Conservation (phyloP, 495 filamentous ascomycete species). For the Emericellopsis terricola region DNA sequence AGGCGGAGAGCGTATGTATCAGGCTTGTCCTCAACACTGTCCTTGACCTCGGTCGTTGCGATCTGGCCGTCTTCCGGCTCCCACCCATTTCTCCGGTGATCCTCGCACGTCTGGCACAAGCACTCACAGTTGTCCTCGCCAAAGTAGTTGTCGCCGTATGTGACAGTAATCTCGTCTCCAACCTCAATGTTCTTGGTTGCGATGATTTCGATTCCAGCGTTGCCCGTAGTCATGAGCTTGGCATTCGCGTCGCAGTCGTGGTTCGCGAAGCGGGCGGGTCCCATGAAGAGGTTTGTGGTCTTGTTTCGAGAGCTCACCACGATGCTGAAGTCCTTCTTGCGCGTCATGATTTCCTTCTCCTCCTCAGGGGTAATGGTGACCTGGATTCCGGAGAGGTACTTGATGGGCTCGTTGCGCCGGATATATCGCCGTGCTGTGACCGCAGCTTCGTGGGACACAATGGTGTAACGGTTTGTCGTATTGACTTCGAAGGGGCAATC, state of each 20-base stretch:
- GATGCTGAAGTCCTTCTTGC: slow-evolving; percentile 85
- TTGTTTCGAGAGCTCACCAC: slow-evolving; percentile 86
- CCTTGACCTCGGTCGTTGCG: slow-evolving; percentile 22
- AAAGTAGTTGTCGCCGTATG: slow-evolving; percentile 92
- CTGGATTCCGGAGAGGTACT: slow-evolving; percentile 75
- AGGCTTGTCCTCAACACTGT: slow-evolving; percentile 22
- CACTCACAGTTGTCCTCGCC: slow-evolving; percentile 91
- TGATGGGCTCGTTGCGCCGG: slow-evolving; percentile 66
- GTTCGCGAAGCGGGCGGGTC: slow-evolving; percentile 89
- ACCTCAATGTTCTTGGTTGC: slow-evolving; percentile 61
- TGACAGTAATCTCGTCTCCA: slow-evolving; percentile 91
- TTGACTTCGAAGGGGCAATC: slow-evolving; percentile 89
- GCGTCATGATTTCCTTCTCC: slow-evolving; percentile 58
- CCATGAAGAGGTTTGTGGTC: slow-evolving; percentile 74
- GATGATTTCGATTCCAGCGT: slow-evolving; percentile 75
- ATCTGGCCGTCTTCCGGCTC: slow-evolving; percentile 18
- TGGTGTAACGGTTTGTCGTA: slow-evolving; percentile 92
- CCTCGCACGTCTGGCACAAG: slow-evolving; percentile 76
- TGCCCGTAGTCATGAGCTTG: slow-evolving; percentile 58
- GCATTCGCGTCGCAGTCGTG: slow-evolving; percentile 95
- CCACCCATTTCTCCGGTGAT: slow-evolving; percentile 67
- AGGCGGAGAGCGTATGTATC: slow-evolving; percentile 26
- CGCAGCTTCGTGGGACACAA: slow-evolving; percentile 69
- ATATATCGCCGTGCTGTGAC: slow-evolving; percentile 69
- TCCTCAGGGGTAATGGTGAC: slow-evolving; percentile 82